phyloP scores from a whole-genome alignment of 2,329 filamentous ascomycete species.

The Helicocarpus griseus region DNA sequence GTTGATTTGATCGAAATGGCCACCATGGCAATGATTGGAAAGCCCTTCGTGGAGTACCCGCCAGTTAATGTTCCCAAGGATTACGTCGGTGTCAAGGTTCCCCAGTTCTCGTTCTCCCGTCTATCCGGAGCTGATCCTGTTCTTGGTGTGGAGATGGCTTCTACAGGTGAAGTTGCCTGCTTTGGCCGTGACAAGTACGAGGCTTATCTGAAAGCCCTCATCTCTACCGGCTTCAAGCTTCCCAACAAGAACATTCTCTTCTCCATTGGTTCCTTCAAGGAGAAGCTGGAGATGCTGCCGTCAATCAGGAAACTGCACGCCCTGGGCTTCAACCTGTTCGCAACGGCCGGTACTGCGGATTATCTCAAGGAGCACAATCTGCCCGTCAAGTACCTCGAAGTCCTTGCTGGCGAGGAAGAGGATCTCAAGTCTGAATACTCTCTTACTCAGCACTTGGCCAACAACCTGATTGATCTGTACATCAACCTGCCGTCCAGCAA shows the following conservation, averaged over 20 bases:
- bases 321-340: slow-evolving; percentile 90
- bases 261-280: slow-evolving; percentile 94
- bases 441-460: slow-evolving; percentile 88
- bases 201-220: slow-evolving; percentile 89
- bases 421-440: slow-evolving; percentile 94
- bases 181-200: slow-evolving; percentile 96
- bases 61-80: slow-evolving; percentile 63
- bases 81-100: slow-evolving; percentile 94
- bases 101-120: slow-evolving; percentile 97
- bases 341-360: slow-evolving; percentile 91
- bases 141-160: slow-evolving; percentile 97
- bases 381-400: slow-evolving; percentile 85
- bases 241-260: slow-evolving; percentile 92
- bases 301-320: slow-evolving; percentile 82
- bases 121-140: slow-evolving; percentile 93
- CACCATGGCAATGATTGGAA: slow-evolving; percentile 87
- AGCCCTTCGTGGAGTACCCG: slow-evolving; percentile 76
- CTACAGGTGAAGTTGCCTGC: slow-evolving; percentile 93
- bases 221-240: slow-evolving; percentile 92
- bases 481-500: slow-evolving; percentile 99
- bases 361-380: slow-evolving; percentile 91
- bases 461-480: slow-evolving; percentile 96
- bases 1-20: slow-evolving; percentile 98
- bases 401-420: slow-evolving; percentile 66
- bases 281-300: slow-evolving; percentile 94